Evolutionary conservation across 345 rosid species (phyloP).

Genomic region (Eucalyptus sideroxylon): DNA sequence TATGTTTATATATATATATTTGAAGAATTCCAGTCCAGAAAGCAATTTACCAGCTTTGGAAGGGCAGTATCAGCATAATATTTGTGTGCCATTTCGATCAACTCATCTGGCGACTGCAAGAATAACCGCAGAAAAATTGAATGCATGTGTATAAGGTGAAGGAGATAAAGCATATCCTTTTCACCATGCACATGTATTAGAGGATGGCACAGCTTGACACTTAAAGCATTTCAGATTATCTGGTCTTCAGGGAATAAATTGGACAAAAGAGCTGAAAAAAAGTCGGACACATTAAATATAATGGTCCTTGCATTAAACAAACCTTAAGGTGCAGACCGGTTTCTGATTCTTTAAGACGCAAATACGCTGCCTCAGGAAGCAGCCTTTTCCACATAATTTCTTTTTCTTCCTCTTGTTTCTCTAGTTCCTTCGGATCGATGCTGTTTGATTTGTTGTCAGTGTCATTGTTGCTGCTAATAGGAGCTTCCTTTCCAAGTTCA

Average conservation of each 20-base stretch:
- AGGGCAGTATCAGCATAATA: conserved; percentile 87
- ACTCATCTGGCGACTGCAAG: conserved; percentile 61
- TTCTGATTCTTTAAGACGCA: conserved; percentile 81
- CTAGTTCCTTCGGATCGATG: conserved; percentile 40
- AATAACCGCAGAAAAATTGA: neutral
- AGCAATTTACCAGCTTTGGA: conserved; percentile 76
- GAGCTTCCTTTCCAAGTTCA: conserved; percentile 51
- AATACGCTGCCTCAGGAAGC: conserved; percentile 67
- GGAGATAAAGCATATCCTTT: neutral
- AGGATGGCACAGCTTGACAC: neutral
- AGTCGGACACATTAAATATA: neutral
- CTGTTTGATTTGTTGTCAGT: conserved; percentile 32
- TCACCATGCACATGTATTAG: neutral
- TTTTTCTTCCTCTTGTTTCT: conserved; percentile 47
- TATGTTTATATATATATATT: neutral
- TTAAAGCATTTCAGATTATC: neutral
- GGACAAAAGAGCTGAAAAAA: neutral
- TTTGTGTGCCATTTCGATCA: conserved; percentile 69
- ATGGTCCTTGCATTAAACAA: conserved; percentile 1
- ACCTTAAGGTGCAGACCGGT: conserved; percentile 96
- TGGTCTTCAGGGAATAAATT: neutral
- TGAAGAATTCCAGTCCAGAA: neutral
- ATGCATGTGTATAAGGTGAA: neutral
- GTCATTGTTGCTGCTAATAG: conserved; percentile 19
- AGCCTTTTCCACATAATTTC: conserved; percentile 58